These are phyloP conservation scores for Daldinia childiae DNA, from an alignment of 495 filamentous ascomycete species.

Conservation along the genomic window DNA sequence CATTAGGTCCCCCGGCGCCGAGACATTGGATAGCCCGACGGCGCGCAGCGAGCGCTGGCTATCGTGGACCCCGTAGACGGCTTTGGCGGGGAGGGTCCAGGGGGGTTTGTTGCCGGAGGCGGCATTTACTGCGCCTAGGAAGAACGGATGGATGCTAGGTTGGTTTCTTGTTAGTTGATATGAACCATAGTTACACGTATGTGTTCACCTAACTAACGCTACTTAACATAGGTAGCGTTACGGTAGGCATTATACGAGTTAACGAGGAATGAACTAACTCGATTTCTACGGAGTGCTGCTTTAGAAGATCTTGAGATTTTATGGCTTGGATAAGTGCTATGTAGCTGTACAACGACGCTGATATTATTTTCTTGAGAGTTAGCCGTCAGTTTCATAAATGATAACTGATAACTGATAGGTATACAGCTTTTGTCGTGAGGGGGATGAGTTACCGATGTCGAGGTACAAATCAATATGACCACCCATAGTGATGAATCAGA, in stretches of 20 bases:
- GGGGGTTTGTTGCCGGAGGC: slow-evolving; percentile 77
- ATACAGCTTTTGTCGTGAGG: not conserved
- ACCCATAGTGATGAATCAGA: slow-evolving; percentile 52
- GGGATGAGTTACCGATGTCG: slow-evolving; percentile 59
- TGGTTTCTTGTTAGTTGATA: slow-evolving; percentile 3
- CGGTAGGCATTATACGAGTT: not conserved
- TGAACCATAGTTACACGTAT: not conserved
- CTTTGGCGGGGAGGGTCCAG: slow-evolving; percentile 74
- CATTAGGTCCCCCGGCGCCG: slow-evolving; percentile 53
- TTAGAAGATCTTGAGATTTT: slow-evolving; percentile 62
- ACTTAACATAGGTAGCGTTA: no score
- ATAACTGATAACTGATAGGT: not conserved
- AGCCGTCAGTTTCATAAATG: not conserved
- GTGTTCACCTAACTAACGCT: no score
- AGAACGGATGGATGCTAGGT: slow-evolving; percentile 70
- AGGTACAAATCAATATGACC: slow-evolving; percentile 71
- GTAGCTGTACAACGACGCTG: slow-evolving; percentile 77
- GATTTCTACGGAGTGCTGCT: slow-evolving; percentile 66
- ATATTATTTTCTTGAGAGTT: not conserved
- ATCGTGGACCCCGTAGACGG: slow-evolving; percentile 64
- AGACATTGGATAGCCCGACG: slow-evolving; percentile 58
- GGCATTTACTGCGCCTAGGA: slow-evolving; percentile 77
- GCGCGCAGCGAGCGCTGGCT: slow-evolving; percentile 62
- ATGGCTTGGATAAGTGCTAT: slow-evolving; percentile 67
- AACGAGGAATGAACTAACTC: slow-evolving; percentile 58